These are phyloP conservation scores for Sporisorium scitamineum DNA, from an alignment of 1,284 basidiomycete genomes.

Conservation along the genomic window DNA sequence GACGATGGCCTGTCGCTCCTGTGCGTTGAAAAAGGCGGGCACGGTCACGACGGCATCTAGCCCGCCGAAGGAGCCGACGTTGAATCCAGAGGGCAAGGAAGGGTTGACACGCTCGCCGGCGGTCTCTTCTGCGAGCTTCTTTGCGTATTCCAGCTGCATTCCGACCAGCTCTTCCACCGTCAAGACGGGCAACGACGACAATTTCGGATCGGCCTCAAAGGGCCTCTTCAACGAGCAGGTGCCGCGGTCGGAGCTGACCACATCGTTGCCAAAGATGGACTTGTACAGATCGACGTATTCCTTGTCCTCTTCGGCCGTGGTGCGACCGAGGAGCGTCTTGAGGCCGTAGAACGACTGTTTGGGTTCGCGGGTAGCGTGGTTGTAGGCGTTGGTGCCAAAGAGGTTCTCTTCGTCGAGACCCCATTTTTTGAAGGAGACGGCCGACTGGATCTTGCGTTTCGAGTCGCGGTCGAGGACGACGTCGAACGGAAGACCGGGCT, in stretches of 20 bases:
- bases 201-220: slow-evolving; percentile 39
- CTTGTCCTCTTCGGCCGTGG: slow-evolving; percentile 39
- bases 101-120: slow-evolving; percentile 71
- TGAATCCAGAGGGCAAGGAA: slow-evolving; percentile 52
- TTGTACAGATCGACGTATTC: slow-evolving; percentile 33
- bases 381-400: slow-evolving; percentile 88
- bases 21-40: slow-evolving; percentile 72
- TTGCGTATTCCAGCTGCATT: slow-evolving; percentile 92
- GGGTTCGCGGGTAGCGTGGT: slow-evolving; percentile 89
- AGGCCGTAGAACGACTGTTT: slow-evolving; percentile 85
- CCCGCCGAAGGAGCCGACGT: slow-evolving; percentile 58
- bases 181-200: slow-evolving; percentile 41
- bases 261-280: slow-evolving; percentile 57
- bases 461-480: slow-evolving; percentile 95
- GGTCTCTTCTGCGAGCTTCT: slow-evolving; percentile 83
- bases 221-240: slow-evolving; percentile 53
- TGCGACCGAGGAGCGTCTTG: slow-evolving; percentile 83
- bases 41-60: slow-evolving; percentile 68
- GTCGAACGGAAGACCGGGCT: slow-evolving; percentile 95
- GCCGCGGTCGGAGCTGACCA: slow-evolving; percentile 49
- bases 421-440: slow-evolving; percentile 72
- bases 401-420: slow-evolving; percentile 76
- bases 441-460: slow-evolving; percentile 91
- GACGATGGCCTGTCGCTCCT: slow-evolving; percentile 80
- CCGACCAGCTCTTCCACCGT: slow-evolving; percentile 89